phyloP scores from a whole-genome alignment of 73 alveolate genomes.

The Diophrys appendiculata region DNA sequence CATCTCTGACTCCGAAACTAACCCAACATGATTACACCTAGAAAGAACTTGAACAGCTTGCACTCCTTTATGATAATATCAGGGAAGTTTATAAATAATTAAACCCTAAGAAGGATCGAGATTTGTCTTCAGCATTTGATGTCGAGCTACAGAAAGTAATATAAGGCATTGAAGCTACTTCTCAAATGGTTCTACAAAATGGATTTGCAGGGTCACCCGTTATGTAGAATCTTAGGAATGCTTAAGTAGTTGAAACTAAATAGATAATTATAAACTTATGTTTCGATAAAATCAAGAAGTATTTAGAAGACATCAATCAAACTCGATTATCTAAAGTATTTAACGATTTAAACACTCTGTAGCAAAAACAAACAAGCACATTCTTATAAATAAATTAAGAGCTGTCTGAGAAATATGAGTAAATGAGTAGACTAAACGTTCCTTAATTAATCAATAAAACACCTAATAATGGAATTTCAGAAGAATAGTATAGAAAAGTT shows the following conservation, averaged over 20 bases:
- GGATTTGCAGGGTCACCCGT: constrained; percentile 20
- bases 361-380: no score
- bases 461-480: no score
- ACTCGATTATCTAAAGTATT: background rate
- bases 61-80: constrained; percentile 46
- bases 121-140: constrained; percentile 76
- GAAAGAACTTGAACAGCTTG: constrained; percentile 52
- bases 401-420: no score
- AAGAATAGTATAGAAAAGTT: constrained; percentile 5
- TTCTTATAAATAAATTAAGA: no score
- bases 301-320: background rate
- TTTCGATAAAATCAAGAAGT: constrained; percentile 31
- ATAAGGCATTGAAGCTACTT: no score
- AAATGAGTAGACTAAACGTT: no score
- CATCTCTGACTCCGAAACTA: background rate
- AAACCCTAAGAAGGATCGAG: constrained; percentile 58
- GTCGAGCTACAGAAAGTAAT: constrained; percentile 55
- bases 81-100: constrained; percentile 15
- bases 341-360: background rate
- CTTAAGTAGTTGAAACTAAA: constrained; percentile 48
- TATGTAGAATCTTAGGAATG: constrained; percentile 28
- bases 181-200: no score
- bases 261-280: constrained; percentile 39
- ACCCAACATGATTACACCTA: constrained; percentile 11
- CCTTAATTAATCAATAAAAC: no score